Percentiles rank a stretch among this genome's conserved stretches.
Evolutionary conservation across 148 eudicot genomes (phyloP).

Genomic region (Amaranthus cruentus): DNA sequence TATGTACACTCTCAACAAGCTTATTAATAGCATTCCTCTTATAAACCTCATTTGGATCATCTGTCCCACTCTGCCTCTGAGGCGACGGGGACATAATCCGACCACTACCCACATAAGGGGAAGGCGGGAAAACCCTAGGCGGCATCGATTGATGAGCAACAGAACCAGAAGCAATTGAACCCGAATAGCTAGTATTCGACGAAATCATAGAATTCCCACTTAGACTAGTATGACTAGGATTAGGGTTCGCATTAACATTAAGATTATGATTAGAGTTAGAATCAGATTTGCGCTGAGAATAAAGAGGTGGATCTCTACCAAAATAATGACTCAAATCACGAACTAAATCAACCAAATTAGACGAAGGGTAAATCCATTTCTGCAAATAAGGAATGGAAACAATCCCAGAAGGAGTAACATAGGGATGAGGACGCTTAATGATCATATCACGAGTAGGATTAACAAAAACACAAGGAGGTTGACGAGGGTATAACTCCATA

Average conservation of each 20-base stretch:
- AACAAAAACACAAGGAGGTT: constrained; percentile 68
- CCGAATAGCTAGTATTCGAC: constrained; percentile 16
- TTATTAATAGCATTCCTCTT: constrained; percentile 65
- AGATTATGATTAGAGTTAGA: constrained; percentile 31
- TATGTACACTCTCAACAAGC: constrained; percentile 62
- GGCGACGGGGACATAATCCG: constrained; percentile 30
- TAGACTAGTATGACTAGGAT: constrained; percentile 2
- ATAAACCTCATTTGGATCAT: constrained; percentile 71
- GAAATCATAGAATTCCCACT: background rate
- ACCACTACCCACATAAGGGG: constrained; percentile 48
- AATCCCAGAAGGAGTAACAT: constrained; percentile 68
- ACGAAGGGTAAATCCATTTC: constrained; percentile 77
- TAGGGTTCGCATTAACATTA: background rate
- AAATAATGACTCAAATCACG: constrained; percentile 49
- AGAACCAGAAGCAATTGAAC: background rate
- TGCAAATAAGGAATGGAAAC: constrained; percentile 65
- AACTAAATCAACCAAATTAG: constrained; percentile 66
- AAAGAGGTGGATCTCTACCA: constrained; percentile 74
- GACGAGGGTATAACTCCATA: constrained; percentile 70
- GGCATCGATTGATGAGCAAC: constrained; percentile 26
- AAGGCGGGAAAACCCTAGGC: constrained; percentile 51
- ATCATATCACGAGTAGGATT: constrained; percentile 92
- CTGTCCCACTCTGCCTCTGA: constrained; percentile 29
- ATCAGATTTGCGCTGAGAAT: constrained; percentile 49
- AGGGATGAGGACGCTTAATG: constrained; percentile 64